Conservation (phyloP, 2,329 filamentous ascomycete genomes). For the Xylariaceae sp. region DNA sequence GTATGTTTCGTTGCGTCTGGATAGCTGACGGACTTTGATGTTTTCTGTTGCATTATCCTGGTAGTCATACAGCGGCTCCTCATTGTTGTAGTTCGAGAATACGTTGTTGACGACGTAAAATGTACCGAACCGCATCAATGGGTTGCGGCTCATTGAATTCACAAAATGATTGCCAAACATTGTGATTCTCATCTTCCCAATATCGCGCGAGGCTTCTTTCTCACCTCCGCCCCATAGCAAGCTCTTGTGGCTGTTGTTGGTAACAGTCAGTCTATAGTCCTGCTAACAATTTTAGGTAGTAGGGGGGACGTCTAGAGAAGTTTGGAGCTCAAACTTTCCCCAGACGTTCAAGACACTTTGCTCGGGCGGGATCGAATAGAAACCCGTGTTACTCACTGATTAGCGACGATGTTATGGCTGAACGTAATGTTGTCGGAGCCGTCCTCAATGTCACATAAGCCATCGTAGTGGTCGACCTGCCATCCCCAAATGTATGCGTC, state of each 20-base stretch:
- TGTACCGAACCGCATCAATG: conserved; percentile 18
- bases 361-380: no score
- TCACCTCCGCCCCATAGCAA: conserved; percentile 18
- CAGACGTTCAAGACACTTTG: no score
- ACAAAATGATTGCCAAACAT: conserved; percentile 16
- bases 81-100: conserved; percentile 13
- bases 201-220: conserved; percentile 13
- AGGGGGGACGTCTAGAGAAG: no score
- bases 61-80: conserved; percentile 7
- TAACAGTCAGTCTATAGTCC: no score
- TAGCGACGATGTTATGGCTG: conserved; percentile 17
- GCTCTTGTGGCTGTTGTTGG: conserved; percentile 19
- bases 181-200: conserved; percentile 17
- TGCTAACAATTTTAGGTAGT: no score
- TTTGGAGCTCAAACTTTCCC: no score
- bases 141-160: conserved; percentile 14
- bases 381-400: no score
- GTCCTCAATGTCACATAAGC: conserved; percentile 17
- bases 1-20: conserved; percentile 3
- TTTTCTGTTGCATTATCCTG: not conserved
- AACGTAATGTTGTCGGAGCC: conserved; percentile 16
- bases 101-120: conserved; percentile 17
- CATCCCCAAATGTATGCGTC: conserved; percentile 15
- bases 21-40: not conserved
- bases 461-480: conserved; percentile 16